phyloP scores from a whole-genome alignment of 306 rosid species.

The Urtica urens region DNA sequence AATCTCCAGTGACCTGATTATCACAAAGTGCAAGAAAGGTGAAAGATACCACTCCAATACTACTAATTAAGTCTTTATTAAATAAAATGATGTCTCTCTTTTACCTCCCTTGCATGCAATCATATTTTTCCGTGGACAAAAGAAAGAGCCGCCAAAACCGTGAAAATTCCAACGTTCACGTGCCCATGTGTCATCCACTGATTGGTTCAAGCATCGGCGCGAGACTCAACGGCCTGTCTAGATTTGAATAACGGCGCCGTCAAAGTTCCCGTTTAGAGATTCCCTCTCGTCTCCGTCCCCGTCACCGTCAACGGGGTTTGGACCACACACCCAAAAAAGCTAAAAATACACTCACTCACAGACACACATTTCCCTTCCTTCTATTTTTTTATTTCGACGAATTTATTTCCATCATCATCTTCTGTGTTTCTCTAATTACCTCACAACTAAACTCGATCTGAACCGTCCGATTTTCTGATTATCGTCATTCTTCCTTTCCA shows the following conservation, averaged over 20 bases:
- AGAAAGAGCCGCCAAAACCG: not conserved
- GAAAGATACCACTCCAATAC: no score
- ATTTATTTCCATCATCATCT: no score
- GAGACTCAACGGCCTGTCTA: slow-evolving; percentile 4
- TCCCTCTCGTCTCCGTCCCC: slow-evolving; percentile 45
- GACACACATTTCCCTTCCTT: slow-evolving; percentile 11
- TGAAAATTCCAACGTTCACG: not conserved
- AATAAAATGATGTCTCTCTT: no score
- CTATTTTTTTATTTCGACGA: not conserved
- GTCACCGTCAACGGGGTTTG: slow-evolving; percentile 49
- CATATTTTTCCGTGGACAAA: not conserved
- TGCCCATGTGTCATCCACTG: slow-evolving; percentile 23
- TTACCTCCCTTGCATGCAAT: not conserved
- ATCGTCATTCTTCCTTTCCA: slow-evolving; percentile 28
- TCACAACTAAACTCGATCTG: slow-evolving; percentile 33
- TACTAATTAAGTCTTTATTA: no score
- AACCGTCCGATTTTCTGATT: slow-evolving; percentile 31
- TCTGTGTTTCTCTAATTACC: not conserved
- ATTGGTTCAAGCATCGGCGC: slow-evolving; percentile 25
- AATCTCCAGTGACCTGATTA: no score
- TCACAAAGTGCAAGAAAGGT: no score
- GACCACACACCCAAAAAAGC: slow-evolving; percentile 36
- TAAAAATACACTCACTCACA: not conserved
- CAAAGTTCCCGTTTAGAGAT: slow-evolving; percentile 63
- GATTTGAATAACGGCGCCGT: slow-evolving; percentile 85